Percentiles rank a stretch among this genome's conserved stretches.
These are phyloP conservation scores for Leavenworthia alabamica DNA, from an alignment of 345 rosid species.

Conservation along the genomic window DNA sequence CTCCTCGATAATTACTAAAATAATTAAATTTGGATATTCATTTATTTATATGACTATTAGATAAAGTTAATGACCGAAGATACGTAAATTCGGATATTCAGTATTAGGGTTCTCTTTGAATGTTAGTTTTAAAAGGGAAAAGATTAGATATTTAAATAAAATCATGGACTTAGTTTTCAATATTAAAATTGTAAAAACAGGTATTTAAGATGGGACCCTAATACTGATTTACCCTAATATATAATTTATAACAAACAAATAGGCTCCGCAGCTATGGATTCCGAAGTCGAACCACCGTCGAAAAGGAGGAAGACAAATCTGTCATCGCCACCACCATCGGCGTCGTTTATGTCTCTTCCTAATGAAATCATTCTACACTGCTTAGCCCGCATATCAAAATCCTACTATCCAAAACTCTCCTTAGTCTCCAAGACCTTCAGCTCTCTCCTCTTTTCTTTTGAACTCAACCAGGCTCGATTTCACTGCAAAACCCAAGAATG, in stretches of 20 bases:
- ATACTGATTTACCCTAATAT: neutral
- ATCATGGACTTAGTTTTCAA: neutral
- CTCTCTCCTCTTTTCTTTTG: constrained; percentile 40
- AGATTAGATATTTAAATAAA: too few relatives aligned
- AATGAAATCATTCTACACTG: constrained; percentile 48
- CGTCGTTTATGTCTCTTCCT: constrained; percentile 24
- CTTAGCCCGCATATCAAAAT: constrained; percentile 52
- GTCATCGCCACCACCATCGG: neutral
- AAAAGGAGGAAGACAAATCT: neutral
- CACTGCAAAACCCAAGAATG: constrained; percentile 32
- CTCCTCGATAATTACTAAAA: too few relatives aligned
- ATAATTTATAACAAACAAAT: neutral
- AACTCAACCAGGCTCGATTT: constrained; percentile 43
- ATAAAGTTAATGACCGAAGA: too few relatives aligned
- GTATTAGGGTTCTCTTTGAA: neutral
- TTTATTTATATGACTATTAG: too few relatives aligned
- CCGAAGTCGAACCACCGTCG: neutral
- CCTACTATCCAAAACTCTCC: constrained; percentile 49
- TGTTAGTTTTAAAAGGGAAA: neutral
- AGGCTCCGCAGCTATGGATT: neutral
- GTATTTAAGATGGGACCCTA: neutral
- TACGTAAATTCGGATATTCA: too few relatives aligned
- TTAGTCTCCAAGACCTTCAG: constrained; percentile 49
- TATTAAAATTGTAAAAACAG: neutral
- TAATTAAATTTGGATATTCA: too few relatives aligned